Base-by-base conservation (phyloP, 1,284 basidiomycete species). In the Cystobasidiaceae sp. region DNA sequence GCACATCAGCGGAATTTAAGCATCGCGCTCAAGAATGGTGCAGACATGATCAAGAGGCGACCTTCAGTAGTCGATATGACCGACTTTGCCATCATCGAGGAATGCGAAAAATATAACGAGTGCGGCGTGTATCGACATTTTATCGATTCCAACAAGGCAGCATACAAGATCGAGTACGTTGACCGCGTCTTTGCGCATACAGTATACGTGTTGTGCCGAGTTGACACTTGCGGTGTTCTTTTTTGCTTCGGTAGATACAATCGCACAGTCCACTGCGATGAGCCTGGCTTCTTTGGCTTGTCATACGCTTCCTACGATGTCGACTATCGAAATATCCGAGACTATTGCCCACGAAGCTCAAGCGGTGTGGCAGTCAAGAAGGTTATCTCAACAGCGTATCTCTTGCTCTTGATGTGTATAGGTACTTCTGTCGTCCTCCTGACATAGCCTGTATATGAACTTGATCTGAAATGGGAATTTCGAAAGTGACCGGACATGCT, bases 11-110 rank as follows among this genome's bases (percentile, higher is more conserved):
- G 68, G 39, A 68, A 66, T 11, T 44, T 75, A 21, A 50, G 64
- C 6, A 68, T 74, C 41, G 72, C 70, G 34, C 72, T 77, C 37
- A 77, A 77, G 70, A n/a, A 77, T 52, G 70, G 74, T 3, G 72
- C 68, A 11, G 68, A 59, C 23, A 62, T 76, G 52, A 57, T 75
- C 3, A 54, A 50, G n/a, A 67, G 68, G n/a, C 54, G 70, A 21
- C 69, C 68, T 23, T 66, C 51, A 6, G 51, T 67, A 21, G 65
- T 67, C 48, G 33, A 59, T 2, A 19, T 67, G 25, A 60, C 34
- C 3, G 65, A 67, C 28, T 59, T 60, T 41, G 57, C 46, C 17
- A 43, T 67, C 32, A 55, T 67, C 43, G 65, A 67, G 48, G 52
- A 67, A 54, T 67, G 65, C 28, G 34, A 37, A 21, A 49, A 37